Evolutionary conservation across 208 protist genomes (phyloP).

Genomic region (Novymonas esmeraldas): DNA sequence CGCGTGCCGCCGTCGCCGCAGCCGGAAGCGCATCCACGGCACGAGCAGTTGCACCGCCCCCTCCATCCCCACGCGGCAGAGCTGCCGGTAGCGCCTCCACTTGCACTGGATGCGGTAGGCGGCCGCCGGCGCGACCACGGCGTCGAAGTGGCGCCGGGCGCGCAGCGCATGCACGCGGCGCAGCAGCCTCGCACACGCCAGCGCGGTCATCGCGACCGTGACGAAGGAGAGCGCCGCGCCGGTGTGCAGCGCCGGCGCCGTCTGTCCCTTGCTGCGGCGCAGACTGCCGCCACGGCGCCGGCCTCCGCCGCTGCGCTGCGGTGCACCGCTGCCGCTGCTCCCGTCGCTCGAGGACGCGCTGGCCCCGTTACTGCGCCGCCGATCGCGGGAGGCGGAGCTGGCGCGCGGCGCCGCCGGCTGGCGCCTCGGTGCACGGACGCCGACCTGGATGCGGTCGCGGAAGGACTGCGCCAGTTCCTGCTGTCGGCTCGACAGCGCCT

Average conservation of each 20-base stretch:
- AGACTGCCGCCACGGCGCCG: conserved; percentile 11
- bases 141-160: conserved; percentile 26
- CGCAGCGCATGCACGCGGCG: conserved; percentile 34
- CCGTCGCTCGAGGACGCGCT: neutral
- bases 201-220: conserved; percentile 14
- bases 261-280: conserved; percentile 8
- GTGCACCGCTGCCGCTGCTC: conserved; percentile 10
- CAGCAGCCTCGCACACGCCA: conserved; percentile 41
- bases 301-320: conserved; percentile 12
- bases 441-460: conserved; percentile 43
- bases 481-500: conserved; percentile 14
- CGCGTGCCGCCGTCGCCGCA: conserved; percentile 37
- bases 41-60: conserved; percentile 46
- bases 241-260: neutral
- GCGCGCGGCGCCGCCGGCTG: conserved; percentile 13
- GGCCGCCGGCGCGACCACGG: conserved; percentile 49
- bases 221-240: conserved; percentile 18
- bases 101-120: conserved; percentile 69
- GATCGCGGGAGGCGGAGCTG: neutral
- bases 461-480: conserved; percentile 39
- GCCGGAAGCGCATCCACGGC: conserved; percentile 49
- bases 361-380: conserved; percentile 2
- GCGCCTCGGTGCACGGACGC: conserved; percentile 21
- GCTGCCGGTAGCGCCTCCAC: conserved; percentile 57
- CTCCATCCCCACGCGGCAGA: conserved; percentile 34